These are phyloP conservation scores for Fusarium floridanum DNA, from an alignment of 2,329 filamentous ascomycete genomes.

Conservation along the genomic window DNA sequence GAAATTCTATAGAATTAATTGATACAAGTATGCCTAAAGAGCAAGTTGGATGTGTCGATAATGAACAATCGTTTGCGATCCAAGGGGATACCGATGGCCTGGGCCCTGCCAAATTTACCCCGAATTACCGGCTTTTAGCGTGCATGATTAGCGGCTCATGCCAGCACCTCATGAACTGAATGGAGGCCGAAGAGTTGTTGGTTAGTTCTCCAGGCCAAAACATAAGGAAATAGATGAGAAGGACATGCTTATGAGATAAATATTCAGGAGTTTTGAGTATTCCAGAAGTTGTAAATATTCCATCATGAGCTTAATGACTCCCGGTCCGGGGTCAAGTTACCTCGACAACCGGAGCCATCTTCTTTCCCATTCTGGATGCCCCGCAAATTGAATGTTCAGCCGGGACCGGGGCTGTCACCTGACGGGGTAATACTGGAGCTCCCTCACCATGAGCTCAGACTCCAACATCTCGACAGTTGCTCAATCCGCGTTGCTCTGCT, in stretches of 20 bases:
- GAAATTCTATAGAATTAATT: not conserved
- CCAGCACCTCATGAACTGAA: not conserved
- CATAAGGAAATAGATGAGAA: not conserved
- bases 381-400: conserved; percentile 30
- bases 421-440: conserved; percentile 10
- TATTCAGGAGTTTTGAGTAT: no score
- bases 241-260: not conserved
- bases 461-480: conserved; percentile 1
- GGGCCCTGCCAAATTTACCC: not conserved
- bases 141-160: not conserved
- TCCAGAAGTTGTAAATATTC: not conserved
- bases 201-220: not conserved
- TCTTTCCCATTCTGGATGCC: conserved; percentile 10
- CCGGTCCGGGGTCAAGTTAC: not conserved
- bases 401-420: conserved; percentile 25
- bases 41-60: not conserved
- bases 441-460: not conserved
- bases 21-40: not conserved
- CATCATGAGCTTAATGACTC: not conserved
- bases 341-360: not conserved
- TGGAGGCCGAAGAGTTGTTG: not conserved
- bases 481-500: not conserved
- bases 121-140: not conserved
- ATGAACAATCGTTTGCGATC: not conserved
- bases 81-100: not conserved